These are phyloP conservation scores for Ceratocystis lukuohia DNA, from an alignment of 2,329 filamentous ascomycete genomes.

Conservation along the genomic window DNA sequence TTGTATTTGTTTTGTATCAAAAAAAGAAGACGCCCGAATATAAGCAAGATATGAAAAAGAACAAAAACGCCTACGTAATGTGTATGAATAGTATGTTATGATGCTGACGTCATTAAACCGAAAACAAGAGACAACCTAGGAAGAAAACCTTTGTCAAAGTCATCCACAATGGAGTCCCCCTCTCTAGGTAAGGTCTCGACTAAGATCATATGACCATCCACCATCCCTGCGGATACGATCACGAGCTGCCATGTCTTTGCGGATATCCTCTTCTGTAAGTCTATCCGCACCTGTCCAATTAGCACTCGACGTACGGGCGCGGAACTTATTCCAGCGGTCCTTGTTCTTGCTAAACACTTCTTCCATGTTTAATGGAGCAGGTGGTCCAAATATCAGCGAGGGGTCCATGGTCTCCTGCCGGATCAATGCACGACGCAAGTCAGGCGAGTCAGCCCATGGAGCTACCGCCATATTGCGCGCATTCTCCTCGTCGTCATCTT, in stretches of 20 bases:
- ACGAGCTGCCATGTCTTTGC: conserved; percentile 63
- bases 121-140: background rate
- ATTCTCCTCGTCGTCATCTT: conserved; percentile 40
- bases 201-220: conserved; percentile 63
- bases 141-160: background rate
- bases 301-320: conserved; percentile 81
- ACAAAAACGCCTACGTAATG: background rate
- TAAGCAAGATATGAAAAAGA: too few relatives aligned
- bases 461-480: conserved; percentile 15
- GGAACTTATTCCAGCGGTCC: conserved; percentile 74
- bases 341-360: conserved; percentile 89
- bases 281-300: conserved; percentile 78
- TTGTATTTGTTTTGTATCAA: background rate
- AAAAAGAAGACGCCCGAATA: background rate
- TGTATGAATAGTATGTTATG: background rate
- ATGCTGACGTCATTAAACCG: background rate
- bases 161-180: background rate
- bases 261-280: conserved; percentile 77
- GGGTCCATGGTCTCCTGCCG: conserved; percentile 79
- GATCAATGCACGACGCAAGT: conserved; percentile 60
- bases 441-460: conserved; percentile 83
- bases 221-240: conserved; percentile 71
- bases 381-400: conserved; percentile 74
- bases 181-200: conserved; percentile 33
- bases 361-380: conserved; percentile 82